These are phyloP conservation scores for Austroboletus rostrupii DNA, from an alignment of 1,284 basidiomycete species.

Conservation along the genomic window DNA sequence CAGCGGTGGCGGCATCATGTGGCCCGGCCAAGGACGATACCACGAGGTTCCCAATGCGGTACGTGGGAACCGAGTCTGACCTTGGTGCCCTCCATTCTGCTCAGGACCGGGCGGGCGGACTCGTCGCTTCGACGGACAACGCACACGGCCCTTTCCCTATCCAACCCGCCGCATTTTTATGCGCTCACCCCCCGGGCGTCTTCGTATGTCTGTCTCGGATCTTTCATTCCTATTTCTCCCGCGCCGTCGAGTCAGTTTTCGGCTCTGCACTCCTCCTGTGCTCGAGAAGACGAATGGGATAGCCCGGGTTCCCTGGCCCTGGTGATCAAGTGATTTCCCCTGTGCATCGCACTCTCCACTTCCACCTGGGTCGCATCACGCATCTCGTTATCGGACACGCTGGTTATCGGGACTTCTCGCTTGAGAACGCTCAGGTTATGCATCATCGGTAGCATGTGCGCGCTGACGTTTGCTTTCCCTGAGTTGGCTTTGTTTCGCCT, in stretches of 20 bases:
- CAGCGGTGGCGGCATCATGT: too few relatives aligned
- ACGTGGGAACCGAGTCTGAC: too few relatives aligned
- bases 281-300: conserved; percentile 1
- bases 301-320: not conserved
- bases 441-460: not conserved
- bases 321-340: conserved; percentile 2
- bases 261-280: conserved; percentile 5
- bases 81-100: not conserved
- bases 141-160: not conserved
- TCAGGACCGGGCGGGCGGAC: conserved; percentile 8
- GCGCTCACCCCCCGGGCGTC: not conserved
- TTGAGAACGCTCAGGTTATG: not conserved
- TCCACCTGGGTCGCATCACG: not conserved
- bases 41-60: too few relatives aligned
- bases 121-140: conserved; percentile 1
- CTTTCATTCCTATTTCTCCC: not conserved
- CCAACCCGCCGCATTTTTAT: not conserved
- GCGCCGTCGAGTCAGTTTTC: not conserved
- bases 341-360: not conserved
- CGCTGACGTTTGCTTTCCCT: not conserved
- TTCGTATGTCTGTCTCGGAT: not conserved
- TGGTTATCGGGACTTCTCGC: not conserved
- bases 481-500: not conserved
- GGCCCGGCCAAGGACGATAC: too few relatives aligned
- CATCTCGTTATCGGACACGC: not conserved